A percentile compares a stretch with the other conserved stretches of the same genome.
Evolutionary conservation across 805 yeast genomes (phyloP).

Genomic region (Kodamaea hsintzibuensis): DNA sequence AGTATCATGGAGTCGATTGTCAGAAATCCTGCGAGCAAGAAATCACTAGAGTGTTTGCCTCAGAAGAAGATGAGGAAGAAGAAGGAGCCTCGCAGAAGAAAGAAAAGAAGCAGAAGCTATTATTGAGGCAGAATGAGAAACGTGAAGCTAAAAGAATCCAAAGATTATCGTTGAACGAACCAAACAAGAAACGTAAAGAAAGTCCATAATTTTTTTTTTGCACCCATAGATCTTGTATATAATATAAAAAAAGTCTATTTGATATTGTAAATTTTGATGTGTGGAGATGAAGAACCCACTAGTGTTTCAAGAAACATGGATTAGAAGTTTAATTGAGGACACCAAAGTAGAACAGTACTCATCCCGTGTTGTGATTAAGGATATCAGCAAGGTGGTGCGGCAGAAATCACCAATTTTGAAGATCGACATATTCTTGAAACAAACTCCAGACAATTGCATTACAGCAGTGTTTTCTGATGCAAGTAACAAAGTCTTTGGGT

Average conservation of each 20-base stretch:
- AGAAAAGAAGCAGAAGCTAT: conserved; percentile 21
- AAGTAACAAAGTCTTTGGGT: conserved; percentile 29
- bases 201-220: conserved; percentile 2
- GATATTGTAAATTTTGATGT: neutral
- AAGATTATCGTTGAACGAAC: conserved; percentile 22
- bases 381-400: conserved; percentile 13
- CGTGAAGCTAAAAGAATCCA: conserved; percentile 36
- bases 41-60: conserved; percentile 29
- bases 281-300: conserved; percentile 17
- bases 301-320: conserved; percentile 28
- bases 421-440: conserved; percentile 25
- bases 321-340: conserved; percentile 14
- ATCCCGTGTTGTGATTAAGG: conserved; percentile 17
- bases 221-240: conserved; percentile 1
- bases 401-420: conserved; percentile 26
- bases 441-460: conserved; percentile 24
- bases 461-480: conserved; percentile 35
- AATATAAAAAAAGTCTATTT: neutral
- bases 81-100: conserved; percentile 8
- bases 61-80: conserved; percentile 16
- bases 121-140: conserved; percentile 22
- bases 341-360: conserved; percentile 11
- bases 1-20: conserved; percentile 26
- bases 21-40: conserved; percentile 27
- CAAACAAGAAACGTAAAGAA: conserved; percentile 20